Evolutionary conservation across 495 filamentous ascomycete genomes (phyloP).

Genomic region (Podospora pseudoanserina): DNA sequence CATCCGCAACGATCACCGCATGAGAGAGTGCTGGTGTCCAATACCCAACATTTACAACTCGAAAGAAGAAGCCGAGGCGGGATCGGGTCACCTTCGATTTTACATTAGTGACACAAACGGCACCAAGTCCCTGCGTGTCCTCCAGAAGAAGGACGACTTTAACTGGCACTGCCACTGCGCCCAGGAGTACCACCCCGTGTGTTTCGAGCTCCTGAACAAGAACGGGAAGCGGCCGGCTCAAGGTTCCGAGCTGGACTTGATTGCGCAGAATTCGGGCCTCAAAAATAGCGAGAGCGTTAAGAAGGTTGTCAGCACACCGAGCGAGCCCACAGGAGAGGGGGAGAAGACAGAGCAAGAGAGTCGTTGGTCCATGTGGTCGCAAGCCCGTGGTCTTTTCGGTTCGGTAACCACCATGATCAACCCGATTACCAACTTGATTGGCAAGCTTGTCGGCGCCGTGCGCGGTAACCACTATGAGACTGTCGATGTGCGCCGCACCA

Average conservation of each 20-base stretch:
- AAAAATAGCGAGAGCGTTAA: constrained; percentile 13
- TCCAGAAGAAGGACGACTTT: constrained; percentile 26
- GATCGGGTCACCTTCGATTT: constrained; percentile 31
- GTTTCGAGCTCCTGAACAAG: constrained; percentile 16
- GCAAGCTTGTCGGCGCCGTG: constrained; percentile 12
- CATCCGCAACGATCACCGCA: constrained; percentile 29
- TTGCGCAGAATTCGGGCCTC: constrained; percentile 15
- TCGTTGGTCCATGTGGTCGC: constrained; percentile 16
- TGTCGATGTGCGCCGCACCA: constrained; percentile 21
- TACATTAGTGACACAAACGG: constrained; percentile 11
- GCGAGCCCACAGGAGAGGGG: constrained; percentile 4
- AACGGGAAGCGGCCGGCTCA: constrained; percentile 29
- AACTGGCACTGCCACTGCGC: constrained; percentile 28
- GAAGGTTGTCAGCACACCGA: constrained; percentile 10
- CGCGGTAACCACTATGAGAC: constrained; percentile 12
- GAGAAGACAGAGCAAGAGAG: background rate
- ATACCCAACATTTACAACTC: constrained; percentile 24
- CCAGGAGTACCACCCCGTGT: constrained; percentile 9
- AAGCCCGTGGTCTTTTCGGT: constrained; percentile 6
- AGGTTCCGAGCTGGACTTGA: constrained; percentile 26
- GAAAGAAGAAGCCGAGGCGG: constrained; percentile 22
- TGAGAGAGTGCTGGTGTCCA: constrained; percentile 27
- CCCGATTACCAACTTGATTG: constrained; percentile 14
- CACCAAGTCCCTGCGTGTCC: constrained; percentile 21
- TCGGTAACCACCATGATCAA: constrained; percentile 22